phyloP scores from a whole-genome alignment of 1,284 basidiomycete species.

The Apiotrichum gracile region DNA sequence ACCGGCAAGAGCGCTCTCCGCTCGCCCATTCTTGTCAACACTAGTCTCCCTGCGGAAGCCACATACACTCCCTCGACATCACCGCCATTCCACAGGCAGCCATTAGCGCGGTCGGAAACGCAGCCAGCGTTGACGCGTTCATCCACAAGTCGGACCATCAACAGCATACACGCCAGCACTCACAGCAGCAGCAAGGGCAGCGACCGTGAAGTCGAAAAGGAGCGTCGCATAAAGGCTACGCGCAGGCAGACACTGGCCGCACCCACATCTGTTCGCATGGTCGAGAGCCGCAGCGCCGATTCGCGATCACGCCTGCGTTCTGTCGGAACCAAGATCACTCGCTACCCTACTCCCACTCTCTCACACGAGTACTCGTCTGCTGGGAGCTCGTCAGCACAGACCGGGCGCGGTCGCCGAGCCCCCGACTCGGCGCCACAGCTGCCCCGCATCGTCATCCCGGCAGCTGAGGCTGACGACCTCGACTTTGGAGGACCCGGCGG shows the following conservation, averaged over 20 bases:
- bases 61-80: neutral
- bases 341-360: constrained; percentile 9
- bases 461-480: constrained; percentile 5
- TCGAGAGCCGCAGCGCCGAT: constrained; percentile 31
- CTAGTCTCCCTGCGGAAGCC: neutral
- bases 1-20: constrained; percentile 5
- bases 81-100: constrained; percentile 5
- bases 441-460: neutral
- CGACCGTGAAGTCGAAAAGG: constrained; percentile 8
- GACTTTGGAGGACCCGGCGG: constrained; percentile 39
- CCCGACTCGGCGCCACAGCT: constrained; percentile 2
- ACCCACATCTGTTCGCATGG: constrained; percentile 32
- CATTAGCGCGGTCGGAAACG: constrained; percentile 1
- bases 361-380: constrained; percentile 10
- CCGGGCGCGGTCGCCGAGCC: neutral
- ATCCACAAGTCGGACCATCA: neutral
- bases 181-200: neutral
- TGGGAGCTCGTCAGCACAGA: neutral
- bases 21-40: neutral
- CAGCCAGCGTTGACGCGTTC: constrained; percentile 10
- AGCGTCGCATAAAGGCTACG: constrained; percentile 7
- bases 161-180: neutral
- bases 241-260: constrained; percentile 22
- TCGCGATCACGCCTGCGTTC: constrained; percentile 22
- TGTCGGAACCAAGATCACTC: constrained; percentile 4